These are phyloP conservation scores for Pythium myriotylum DNA, from an alignment of 352 stramenopile genomes.

Conservation along the genomic window DNA sequence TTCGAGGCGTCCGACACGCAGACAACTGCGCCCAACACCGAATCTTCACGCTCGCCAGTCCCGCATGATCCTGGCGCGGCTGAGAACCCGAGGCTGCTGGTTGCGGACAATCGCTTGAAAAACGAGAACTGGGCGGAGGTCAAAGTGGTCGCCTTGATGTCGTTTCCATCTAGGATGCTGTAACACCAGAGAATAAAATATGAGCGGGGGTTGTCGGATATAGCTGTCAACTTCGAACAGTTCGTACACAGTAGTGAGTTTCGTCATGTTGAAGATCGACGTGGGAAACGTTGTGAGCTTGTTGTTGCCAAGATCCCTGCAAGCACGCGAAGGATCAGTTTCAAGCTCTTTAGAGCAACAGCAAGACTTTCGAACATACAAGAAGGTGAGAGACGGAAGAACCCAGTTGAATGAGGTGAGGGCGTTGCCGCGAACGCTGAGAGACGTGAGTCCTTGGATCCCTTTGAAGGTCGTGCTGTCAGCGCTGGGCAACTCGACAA, in stretches of 20 bases:
- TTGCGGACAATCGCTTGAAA: conserved; percentile 27
- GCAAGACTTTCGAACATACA: conserved; percentile 18
- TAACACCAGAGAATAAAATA: neutral
- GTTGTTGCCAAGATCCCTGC: conserved; percentile 28
- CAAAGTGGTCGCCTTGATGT: conserved; percentile 46
- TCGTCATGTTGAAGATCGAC: conserved; percentile 69
- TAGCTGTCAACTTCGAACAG: neutral
- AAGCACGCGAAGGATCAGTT: neutral
- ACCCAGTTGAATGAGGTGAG: conserved; percentile 49
- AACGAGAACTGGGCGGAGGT: conserved; percentile 21
- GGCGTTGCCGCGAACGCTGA: conserved; percentile 58
- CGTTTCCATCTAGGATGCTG: conserved; percentile 62
- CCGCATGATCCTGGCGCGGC: conserved; percentile 35
- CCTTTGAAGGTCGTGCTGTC: conserved; percentile 38
- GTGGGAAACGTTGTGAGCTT: conserved; percentile 29
- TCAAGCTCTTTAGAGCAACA: neutral
- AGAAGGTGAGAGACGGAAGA: conserved; percentile 15
- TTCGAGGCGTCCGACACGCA: conserved; percentile 42
- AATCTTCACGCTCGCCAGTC: conserved; percentile 34
- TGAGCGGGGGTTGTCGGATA: neutral
- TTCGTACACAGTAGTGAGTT: conserved; percentile 65
- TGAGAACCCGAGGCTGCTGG: conserved; percentile 48
- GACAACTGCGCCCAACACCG: conserved; percentile 54
- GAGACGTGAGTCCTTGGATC: conserved; percentile 44
- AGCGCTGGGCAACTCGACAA: conserved; percentile 37